Evolutionary conservation across 2,329 filamentous ascomycete genomes (phyloP).

Genomic region (Hymenoscyphus albidus): DNA sequence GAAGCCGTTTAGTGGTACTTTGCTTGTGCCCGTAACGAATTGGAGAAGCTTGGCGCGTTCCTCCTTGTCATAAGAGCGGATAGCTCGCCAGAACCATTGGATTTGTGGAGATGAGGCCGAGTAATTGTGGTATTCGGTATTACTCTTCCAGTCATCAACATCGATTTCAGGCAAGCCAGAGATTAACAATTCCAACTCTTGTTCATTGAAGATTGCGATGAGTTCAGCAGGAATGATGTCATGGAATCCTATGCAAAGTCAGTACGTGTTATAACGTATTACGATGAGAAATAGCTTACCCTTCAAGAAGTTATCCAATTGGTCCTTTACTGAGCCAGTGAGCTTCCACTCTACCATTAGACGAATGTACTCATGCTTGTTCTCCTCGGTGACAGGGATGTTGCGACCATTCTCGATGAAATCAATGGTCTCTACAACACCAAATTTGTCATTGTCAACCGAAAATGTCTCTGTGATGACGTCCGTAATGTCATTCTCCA

Average conservation of each 20-base stretch:
- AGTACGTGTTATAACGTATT: slow-evolving; percentile 23
- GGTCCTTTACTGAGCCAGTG: slow-evolving; percentile 85
- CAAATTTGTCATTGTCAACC: slow-evolving; percentile 90
- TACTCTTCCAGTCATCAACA: slow-evolving; percentile 98
- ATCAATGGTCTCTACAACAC: slow-evolving; percentile 81
- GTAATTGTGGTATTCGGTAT: slow-evolving; percentile 98
- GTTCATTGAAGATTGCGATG: slow-evolving; percentile 96
- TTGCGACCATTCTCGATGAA: slow-evolving; percentile 84
- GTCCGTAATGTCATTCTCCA: slow-evolving; percentile 97
- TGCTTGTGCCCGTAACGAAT: slow-evolving; percentile 97
- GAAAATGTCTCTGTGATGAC: slow-evolving; percentile 97
- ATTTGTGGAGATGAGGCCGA: slow-evolving; percentile 91
- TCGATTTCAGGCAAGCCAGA: slow-evolving; percentile 97
- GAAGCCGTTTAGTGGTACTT: slow-evolving; percentile 97
- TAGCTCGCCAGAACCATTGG: slow-evolving; percentile 98
- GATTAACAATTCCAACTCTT: slow-evolving; percentile 93
- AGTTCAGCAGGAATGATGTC: slow-evolving; percentile 94
- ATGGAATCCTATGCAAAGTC: slow-evolving; percentile 69
- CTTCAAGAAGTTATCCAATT: slow-evolving; percentile 88
- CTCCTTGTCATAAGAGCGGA: slow-evolving; percentile 97
- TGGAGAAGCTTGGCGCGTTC: slow-evolving; percentile 95
- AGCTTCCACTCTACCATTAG: slow-evolving; percentile 92
- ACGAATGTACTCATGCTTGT: slow-evolving; percentile 97
- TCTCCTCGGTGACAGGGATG: slow-evolving; percentile 91
- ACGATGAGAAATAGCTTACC: slow-evolving; percentile 45